A percentile compares a stretch with the other conserved stretches of the same genome.
Evolutionary conservation across 345 rosid genomes (phyloP).

Genomic region (Boechera divaricarpa): DNA sequence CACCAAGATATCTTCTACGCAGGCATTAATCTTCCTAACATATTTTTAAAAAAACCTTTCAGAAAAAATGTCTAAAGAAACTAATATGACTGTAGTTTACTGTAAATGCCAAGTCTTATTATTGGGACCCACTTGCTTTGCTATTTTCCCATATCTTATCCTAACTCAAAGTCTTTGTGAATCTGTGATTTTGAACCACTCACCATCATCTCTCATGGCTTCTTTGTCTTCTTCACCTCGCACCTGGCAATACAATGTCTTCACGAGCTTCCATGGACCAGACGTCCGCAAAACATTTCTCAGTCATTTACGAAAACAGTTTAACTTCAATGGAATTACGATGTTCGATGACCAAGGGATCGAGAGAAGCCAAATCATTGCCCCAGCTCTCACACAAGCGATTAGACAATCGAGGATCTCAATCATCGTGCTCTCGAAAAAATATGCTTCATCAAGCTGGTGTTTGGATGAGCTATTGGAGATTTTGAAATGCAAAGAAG

Average conservation of each 20-base stretch:
- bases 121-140: too few relatives aligned
- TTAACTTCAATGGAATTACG: background rate
- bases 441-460: constrained; percentile 13
- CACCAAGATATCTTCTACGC: too few relatives aligned
- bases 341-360: background rate
- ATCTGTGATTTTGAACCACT: too few relatives aligned
- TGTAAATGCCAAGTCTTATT: too few relatives aligned
- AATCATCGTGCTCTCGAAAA: background rate
- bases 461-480: constrained; percentile 14
- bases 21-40: too few relatives aligned
- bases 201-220: background rate
- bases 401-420: background rate
- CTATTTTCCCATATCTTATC: too few relatives aligned
- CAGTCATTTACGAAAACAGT: background rate
- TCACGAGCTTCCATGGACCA: constrained; percentile 17
- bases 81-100: too few relatives aligned
- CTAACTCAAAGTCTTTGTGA: too few relatives aligned
- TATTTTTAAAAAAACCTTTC: too few relatives aligned
- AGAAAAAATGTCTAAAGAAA: too few relatives aligned
- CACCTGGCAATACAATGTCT: background rate
- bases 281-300: constrained; percentile 1
- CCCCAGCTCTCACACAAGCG: background rate
- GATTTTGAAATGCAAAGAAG: background rate
- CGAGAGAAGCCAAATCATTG: background rate
- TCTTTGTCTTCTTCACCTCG: background rate